Conservation (phyloP, 768 basidiomycete genomes). For the Lentinula raphanica region DNA sequence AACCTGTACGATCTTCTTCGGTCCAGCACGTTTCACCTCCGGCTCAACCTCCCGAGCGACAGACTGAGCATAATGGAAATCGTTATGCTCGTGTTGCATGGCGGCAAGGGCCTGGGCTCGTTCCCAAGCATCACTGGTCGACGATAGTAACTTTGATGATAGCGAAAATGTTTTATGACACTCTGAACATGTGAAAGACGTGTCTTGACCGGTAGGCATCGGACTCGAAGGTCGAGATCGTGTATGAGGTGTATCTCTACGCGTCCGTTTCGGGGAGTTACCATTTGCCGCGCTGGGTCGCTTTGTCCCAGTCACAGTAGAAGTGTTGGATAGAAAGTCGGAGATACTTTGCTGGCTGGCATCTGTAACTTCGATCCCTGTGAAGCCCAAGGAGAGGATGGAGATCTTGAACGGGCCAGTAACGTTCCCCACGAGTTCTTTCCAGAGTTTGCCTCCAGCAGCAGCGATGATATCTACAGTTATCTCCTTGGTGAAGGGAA, state of each 20-base stretch:
- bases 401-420: conserved; percentile 57
- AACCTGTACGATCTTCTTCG: conserved; percentile 18
- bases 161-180: conserved; percentile 46
- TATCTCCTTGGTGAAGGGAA: conserved; percentile 75
- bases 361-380: conserved; percentile 71
- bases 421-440: conserved; percentile 66
- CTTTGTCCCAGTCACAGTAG: conserved; percentile 23
- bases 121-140: conserved; percentile 23
- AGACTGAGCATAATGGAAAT: conserved; percentile 86
- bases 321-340: conserved; percentile 61
- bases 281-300: conserved; percentile 29
- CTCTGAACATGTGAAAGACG: conserved; percentile 52
- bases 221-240: not conserved
- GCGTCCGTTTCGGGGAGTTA: not conserved
- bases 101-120: conserved; percentile 32
- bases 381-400: conserved; percentile 67
- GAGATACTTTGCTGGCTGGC: conserved; percentile 84
- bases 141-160: conserved; percentile 16
- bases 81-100: conserved; percentile 69
- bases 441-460: conserved; percentile 80
- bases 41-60: conserved; percentile 43
- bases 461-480: conserved; percentile 72
- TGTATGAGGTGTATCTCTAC: not conserved
- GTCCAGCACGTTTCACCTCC: conserved; percentile 13
- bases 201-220: not conserved